These are phyloP conservation scores for Paramecium octaurelia DNA, from an alignment of 73 alveolate genomes.

Conservation along the genomic window DNA sequence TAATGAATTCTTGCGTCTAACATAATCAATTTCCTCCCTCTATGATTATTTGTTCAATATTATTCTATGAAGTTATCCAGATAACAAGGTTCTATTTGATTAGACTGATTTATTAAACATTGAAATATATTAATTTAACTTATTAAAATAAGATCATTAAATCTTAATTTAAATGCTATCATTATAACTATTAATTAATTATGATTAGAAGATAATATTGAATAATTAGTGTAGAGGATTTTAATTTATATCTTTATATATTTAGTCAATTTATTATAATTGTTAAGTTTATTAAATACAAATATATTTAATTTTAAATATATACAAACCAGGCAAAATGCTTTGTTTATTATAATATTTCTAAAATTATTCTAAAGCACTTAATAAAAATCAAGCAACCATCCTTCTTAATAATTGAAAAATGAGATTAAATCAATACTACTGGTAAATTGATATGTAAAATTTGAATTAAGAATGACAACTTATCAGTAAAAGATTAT, in stretches of 20 bases:
- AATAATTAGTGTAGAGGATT: background rate
- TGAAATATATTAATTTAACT: background rate
- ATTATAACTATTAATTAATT: background rate
- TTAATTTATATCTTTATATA: background rate
- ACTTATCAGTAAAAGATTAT: too few relatives aligned
- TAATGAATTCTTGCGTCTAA: background rate
- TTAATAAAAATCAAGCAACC: background rate
- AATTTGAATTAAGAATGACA: background rate
- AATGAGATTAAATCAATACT: background rate
- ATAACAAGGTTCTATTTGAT: background rate
- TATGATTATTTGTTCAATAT: background rate
- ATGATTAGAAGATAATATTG: background rate
- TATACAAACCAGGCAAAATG: background rate
- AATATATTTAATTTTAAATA: too few relatives aligned
- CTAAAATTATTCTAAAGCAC: background rate
- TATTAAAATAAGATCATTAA: background rate
- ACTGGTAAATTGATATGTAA: background rate
- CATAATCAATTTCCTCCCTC: background rate
- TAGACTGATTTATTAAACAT: background rate
- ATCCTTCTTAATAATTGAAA: too few relatives aligned
- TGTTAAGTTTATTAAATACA: too few relatives aligned
- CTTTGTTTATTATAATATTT: background rate
- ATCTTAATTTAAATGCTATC: background rate
- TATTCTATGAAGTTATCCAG: background rate
- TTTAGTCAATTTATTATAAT: background rate